Percentiles rank a stretch among this genome's conserved stretches.
phyloP scores from a whole-genome alignment of 257 asterid species.

The Dorcoceras hygrometricum region DNA sequence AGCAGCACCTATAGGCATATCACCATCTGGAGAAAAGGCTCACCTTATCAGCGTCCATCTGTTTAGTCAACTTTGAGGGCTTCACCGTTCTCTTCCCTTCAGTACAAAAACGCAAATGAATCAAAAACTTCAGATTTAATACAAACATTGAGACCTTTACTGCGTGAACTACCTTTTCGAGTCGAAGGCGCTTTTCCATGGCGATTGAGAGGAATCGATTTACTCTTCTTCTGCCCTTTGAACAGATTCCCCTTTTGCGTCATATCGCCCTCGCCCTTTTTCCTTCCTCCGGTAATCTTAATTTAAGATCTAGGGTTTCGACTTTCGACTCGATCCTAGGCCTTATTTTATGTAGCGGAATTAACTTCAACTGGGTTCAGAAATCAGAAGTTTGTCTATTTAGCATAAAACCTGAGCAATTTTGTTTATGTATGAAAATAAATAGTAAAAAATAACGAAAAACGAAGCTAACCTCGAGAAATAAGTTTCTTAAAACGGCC shows the following conservation, averaged over 20 bases:
- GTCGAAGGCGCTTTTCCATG: conserved; percentile 67
- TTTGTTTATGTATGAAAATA: no score
- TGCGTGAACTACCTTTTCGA: conserved; percentile 53
- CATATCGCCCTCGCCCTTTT: conserved; percentile 34
- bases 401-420: no score
- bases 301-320: background rate
- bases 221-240: conserved; percentile 74
- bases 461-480: no score
- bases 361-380: no score
- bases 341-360: no score
- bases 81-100: conserved; percentile 72
- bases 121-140: no score
- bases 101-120: background rate
- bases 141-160: no score
- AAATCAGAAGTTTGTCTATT: no score
- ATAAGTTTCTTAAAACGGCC: no score
- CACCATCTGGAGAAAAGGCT: background rate
- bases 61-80: conserved; percentile 68
- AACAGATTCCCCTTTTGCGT: conserved; percentile 66
- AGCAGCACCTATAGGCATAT: background rate
- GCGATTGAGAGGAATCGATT: conserved; percentile 73
- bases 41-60: conserved; percentile 71
- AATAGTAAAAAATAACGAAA: no score
- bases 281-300: no score
- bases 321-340: conserved; percentile 22